phyloP scores from a whole-genome alignment of 208 protist species.

The Trypanosoma boissoni region DNA sequence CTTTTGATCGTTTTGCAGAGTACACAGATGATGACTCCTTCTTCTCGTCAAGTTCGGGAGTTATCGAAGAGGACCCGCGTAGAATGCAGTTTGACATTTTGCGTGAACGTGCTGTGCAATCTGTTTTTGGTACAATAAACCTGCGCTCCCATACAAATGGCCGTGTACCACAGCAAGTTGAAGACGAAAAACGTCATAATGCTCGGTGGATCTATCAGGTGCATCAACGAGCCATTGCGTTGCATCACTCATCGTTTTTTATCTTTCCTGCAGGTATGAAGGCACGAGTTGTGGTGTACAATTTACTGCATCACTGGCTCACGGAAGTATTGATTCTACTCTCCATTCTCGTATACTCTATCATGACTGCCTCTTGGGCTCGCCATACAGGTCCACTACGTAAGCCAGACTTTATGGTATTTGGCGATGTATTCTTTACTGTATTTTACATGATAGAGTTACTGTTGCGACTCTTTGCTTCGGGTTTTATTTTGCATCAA shows the following conservation, averaged over 20 bases:
- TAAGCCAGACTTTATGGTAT: conserved; percentile 70
- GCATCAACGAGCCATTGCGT: conserved; percentile 68
- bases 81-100: conserved; percentile 49
- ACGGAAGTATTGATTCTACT: conserved; percentile 72
- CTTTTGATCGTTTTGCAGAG: conserved; percentile 83
- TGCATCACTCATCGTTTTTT: conserved; percentile 83
- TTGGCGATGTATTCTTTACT: conserved; percentile 88
- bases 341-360: conserved; percentile 78
- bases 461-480: conserved; percentile 78
- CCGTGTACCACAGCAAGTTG: conserved; percentile 49
- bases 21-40: conserved; percentile 92
- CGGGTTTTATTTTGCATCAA: conserved; percentile 72
- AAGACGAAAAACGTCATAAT: conserved; percentile 37
- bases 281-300: conserved; percentile 88
- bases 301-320: conserved; percentile 88
- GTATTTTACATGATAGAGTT: conserved; percentile 80
- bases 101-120: conserved; percentile 40
- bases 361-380: conserved; percentile 82
- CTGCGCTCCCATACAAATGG: conserved; percentile 54
- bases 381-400: conserved; percentile 46
- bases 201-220: conserved; percentile 77
- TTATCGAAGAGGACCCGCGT: conserved; percentile 59
- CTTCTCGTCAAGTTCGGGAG: conserved; percentile 64
- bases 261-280: conserved; percentile 79
- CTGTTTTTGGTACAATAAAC: conserved; percentile 66